phyloP scores from a whole-genome alignment of 768 basidiomycete genomes.

The Kockovaella imperatae region DNA sequence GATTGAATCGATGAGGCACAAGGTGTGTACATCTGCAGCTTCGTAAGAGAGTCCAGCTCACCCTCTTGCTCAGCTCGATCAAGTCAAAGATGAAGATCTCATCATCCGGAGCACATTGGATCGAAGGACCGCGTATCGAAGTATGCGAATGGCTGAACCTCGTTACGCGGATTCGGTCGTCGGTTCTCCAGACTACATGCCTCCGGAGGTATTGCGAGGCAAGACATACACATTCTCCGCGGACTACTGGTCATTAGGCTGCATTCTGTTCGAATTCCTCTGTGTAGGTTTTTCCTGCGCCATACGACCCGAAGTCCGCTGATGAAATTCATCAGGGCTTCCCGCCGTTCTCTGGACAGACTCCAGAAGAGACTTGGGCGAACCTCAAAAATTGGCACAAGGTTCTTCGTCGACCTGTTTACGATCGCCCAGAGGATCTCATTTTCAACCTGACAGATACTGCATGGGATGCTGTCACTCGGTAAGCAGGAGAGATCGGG shows the following conservation, averaged over 20 bases:
- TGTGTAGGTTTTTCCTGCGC: constrained; percentile 15
- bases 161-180: constrained; percentile 96
- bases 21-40: constrained; percentile 50
- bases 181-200: constrained; percentile 98
- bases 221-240: constrained; percentile 94
- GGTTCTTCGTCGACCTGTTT: constrained; percentile 83
- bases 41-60: constrained; percentile 4
- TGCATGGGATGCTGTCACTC: constrained; percentile 88
- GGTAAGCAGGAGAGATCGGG: constrained; percentile 49
- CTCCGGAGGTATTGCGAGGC: constrained; percentile 71
- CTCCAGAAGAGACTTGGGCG: constrained; percentile 96
- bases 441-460: constrained; percentile 91
- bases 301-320: not conserved
- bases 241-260: constrained; percentile 97
- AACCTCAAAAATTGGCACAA: constrained; percentile 97
- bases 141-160: constrained; percentile 78
- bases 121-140: constrained; percentile 86
- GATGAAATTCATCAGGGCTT: constrained; percentile 54
- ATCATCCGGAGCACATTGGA: constrained; percentile 88
- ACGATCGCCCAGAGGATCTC: constrained; percentile 89
- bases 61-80: constrained; percentile 67
- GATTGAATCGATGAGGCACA: constrained; percentile 89
- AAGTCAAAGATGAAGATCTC: constrained; percentile 87
- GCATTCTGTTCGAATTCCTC: constrained; percentile 80
- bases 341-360: constrained; percentile 93